phyloP scores from a whole-genome alignment of 306 rosid genomes.

The Neltuma alba region DNA sequence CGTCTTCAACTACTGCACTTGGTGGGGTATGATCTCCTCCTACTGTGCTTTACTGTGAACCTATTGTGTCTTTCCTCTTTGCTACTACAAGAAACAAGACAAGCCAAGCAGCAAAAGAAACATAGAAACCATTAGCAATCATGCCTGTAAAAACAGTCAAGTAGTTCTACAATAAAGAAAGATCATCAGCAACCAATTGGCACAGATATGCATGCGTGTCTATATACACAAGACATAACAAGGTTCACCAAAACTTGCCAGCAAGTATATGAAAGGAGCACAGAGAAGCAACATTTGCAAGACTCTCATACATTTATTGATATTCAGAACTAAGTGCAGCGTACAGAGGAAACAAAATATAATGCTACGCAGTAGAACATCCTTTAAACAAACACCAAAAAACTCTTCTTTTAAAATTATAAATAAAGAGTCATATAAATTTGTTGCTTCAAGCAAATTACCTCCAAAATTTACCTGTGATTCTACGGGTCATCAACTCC shows the following conservation, averaged over 20 bases:
- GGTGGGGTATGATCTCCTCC: background rate
- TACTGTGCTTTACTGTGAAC: background rate
- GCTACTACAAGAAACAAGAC: conserved; percentile 4
- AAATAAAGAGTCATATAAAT: conserved; percentile 22
- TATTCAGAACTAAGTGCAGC: conserved; percentile 3
- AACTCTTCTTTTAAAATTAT: background rate
- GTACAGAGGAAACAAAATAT: background rate
- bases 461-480: background rate
- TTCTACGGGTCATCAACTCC: conserved; percentile 29
- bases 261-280: background rate
- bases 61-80: background rate
- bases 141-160: background rate
- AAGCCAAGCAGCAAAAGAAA: background rate
- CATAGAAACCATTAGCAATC: background rate
- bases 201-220: background rate
- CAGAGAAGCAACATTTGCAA: conserved; percentile 3
- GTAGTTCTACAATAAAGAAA: background rate
- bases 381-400: background rate
- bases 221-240: background rate
- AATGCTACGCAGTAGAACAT: conserved; percentile 20
- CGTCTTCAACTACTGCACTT: background rate
- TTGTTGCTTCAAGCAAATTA: conserved; percentile 15
- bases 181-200: background rate
- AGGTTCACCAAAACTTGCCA: background rate
- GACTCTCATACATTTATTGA: background rate